Evolutionary conservation across 129 eudicot species (phyloP).

Genomic region (Lactuca saligna): DNA sequence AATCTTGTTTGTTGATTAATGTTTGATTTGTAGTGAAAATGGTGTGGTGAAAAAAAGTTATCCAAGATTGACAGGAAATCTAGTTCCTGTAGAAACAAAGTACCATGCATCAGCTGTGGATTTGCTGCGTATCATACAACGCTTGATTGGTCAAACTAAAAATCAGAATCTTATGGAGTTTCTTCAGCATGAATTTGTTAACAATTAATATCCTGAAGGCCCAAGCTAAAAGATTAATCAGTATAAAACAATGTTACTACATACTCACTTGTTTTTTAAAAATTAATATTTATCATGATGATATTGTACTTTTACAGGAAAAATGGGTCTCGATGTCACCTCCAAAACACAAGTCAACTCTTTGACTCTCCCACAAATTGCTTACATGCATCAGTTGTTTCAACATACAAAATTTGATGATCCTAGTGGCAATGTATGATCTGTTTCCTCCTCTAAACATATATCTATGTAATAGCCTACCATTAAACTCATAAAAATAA

Average conservation of each 20-base stretch:
- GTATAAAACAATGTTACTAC: constrained; percentile 37
- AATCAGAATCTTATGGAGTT: constrained; percentile 78
- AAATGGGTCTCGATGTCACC: constrained; percentile 89
- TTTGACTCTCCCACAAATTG: constrained; percentile 84
- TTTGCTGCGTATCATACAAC: constrained; percentile 74
- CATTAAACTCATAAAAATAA: not conserved
- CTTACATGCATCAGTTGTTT: constrained; percentile 93
- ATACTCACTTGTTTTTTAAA: not conserved
- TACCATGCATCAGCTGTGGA: constrained; percentile 98
- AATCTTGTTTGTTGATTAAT: constrained; percentile 1
- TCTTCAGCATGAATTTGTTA: constrained; percentile 96
- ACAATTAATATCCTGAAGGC: constrained; percentile 54
- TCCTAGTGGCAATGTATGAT: constrained; percentile 96
- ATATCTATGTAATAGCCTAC: not conserved
- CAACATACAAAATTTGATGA: constrained; percentile 99
- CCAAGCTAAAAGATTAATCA: constrained; percentile 85
- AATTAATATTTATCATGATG: constrained; percentile 19
- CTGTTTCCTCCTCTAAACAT: not conserved
- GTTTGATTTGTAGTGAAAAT: constrained; percentile 55
- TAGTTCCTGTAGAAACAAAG: constrained; percentile 88
- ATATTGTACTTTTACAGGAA: constrained; percentile 44
- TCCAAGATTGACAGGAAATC: constrained; percentile 81
- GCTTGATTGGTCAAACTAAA: constrained; percentile 82
- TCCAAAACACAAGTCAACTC: constrained; percentile 79
- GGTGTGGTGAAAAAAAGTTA: constrained; percentile 51